Percentiles rank a stretch among this genome's conserved stretches.
phyloP scores from a whole-genome alignment of 352 stramenopile genomes.

The Ophiocytium majus region DNA sequence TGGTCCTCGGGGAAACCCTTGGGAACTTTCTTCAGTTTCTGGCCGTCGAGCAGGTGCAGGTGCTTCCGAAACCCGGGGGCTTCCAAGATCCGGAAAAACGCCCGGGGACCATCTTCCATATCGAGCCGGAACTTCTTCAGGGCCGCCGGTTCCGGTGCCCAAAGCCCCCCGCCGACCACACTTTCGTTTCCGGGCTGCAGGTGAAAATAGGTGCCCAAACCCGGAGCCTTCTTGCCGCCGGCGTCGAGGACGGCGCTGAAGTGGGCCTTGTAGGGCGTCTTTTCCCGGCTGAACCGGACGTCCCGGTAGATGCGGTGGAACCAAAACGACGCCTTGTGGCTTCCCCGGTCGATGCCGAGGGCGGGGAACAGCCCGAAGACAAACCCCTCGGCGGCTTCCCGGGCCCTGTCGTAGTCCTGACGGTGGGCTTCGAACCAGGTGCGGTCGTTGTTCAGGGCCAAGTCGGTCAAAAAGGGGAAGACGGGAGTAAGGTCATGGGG shows the following conservation, averaged over 20 bases:
- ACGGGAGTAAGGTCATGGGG: too few relatives aligned
- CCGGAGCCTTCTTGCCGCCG: not conserved
- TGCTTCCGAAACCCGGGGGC: not conserved
- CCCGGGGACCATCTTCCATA: not conserved
- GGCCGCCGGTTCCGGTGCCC: not conserved
- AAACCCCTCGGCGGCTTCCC: not conserved
- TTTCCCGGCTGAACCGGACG: not conserved
- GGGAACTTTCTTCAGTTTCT: not conserved
- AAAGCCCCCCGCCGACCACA: not conserved
- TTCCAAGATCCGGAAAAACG: not conserved
- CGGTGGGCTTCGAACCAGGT: not conserved
- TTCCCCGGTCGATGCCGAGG: not conserved
- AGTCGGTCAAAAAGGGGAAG: not conserved
- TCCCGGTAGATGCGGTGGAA: not conserved
- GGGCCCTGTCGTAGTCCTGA: not conserved
- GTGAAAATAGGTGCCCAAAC: not conserved
- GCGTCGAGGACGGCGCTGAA: not conserved
- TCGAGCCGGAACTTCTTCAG: not conserved
- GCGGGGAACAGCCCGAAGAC: not conserved
- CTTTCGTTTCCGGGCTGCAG: not conserved
- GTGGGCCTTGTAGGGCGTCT: not conserved
- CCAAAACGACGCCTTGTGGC: not conserved
- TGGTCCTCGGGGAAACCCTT: not conserved
- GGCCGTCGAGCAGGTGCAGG: not conserved
- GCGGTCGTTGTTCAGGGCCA: not conserved